Conservation (phyloP, 139 green algal genomes). For the Tetraselmis striata region DNA sequence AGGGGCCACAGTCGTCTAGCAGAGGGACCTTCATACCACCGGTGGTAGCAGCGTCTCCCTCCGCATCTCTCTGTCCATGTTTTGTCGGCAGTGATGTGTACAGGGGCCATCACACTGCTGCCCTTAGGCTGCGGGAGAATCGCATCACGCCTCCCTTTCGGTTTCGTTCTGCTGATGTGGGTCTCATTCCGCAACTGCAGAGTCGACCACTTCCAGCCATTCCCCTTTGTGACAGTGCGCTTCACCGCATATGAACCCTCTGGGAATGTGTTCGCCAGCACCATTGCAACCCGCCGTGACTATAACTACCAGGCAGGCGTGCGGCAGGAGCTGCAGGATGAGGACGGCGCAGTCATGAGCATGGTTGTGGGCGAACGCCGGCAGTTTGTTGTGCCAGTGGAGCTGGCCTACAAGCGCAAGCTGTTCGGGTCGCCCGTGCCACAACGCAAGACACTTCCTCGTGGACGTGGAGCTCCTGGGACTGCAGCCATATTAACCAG, state of each 20-base stretch:
- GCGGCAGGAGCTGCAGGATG: conserved; percentile 25
- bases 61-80: no score
- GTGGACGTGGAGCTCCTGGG: conserved; percentile 19
- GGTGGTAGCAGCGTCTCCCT: no score
- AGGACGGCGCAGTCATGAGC: conserved; percentile 25
- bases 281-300: not conserved
- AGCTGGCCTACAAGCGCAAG: conserved; percentile 21
- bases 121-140: no score
- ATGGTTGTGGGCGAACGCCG: conserved; percentile 26
- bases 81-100: no score
- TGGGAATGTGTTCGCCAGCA: not conserved
- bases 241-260: not conserved
- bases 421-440: conserved; percentile 19
- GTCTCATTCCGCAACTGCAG: not conserved
- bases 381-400: conserved; percentile 20
- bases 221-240: not conserved
- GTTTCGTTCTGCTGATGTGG: no score
- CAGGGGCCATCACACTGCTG: no score
- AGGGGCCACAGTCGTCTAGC: no score
- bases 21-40: no score
- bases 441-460: conserved; percentile 10
- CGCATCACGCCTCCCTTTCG: no score
- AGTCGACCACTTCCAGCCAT: not conserved
- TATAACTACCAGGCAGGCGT: conserved; percentile 22
- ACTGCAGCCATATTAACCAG: conserved; percentile 25